Evolutionary conservation across 2,329 filamentous ascomycete species (phyloP), one percentile per base, ranked within the genome.

Genomic region (Talaromyces sp.): DNA sequence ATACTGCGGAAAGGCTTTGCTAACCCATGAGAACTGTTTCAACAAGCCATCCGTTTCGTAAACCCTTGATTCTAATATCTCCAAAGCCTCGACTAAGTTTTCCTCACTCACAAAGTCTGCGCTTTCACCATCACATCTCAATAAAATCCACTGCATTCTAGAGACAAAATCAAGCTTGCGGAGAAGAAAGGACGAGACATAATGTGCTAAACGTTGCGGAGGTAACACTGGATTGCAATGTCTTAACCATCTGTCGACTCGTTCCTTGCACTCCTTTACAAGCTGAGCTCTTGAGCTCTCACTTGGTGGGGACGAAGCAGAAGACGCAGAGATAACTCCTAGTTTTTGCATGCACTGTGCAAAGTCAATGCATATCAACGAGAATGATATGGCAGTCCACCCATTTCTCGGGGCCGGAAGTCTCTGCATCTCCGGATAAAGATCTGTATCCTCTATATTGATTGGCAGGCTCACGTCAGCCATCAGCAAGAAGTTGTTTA

Each of bases 401-500:
- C 18, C 56, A 51, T 58, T 10, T 16, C 44, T 58, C 28, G 28
- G 56, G 4, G 31, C 51, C 51, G 56, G 56, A n/a, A 50, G 44
- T 10, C 14, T 1, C 18, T 70, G 68, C 56, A 58, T 51, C 16
- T 27, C 30, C 30, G 30, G 42, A n/a, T 31, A 51, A 18, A 58
- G 51, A 18, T 58, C 56, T 16, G 31, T n/a, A 34, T 58, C 56
- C 14, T 58, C 44, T 58, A 58, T 27, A 14, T 58, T 58, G 4
- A 58, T 31, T 10, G 56, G 56, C 27, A 51, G 30, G 31, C 30
- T 33, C 14, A 50, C 51, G 64, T 85, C 82, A n/a, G 36, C 6
- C 36, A 40, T 40, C 36, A 40, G 62, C 80, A 83, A 2, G 76
- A 72, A 18, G 76, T 76, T 64, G 79, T 83, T 79, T 1, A 77